Evolutionary conservation across 352 stramenopile species (phyloP), one percentile per base, ranked within the genome.

Genomic region (Pythium phragmitis): DNA sequence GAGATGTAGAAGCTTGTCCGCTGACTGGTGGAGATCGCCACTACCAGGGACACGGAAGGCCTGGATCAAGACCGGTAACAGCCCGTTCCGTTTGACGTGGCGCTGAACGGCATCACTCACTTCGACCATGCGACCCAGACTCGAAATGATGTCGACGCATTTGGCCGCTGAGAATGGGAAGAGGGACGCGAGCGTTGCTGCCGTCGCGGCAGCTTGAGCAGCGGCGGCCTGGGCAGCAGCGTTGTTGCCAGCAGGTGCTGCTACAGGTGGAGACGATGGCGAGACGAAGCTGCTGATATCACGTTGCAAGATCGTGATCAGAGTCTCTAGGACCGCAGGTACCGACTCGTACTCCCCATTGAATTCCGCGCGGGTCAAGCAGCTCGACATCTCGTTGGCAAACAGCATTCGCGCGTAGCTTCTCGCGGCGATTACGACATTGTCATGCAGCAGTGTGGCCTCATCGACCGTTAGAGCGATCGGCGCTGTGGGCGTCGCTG

Each of bases 1-100:
- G 4, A 88, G 37, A 49, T 91, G 79, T 4, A 91, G 65, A 11
- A 91, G 50, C 33, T 87, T 91, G 45, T 91, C 82, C 2, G 69
- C 68, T 0, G 80, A 73, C 69, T 91, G 82, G 45, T 83, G 65
- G 5, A 89, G 68, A 2, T 63, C 46, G 4, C 57, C n/a, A 5
- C 74, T 61, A 0, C 69, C 39, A 6, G 70, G 58, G 8, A 88
- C 42, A 7, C 72, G 75, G 52, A 80, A 79, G 16, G 65, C 80
- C 36, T 86, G 72, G 2, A 91, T 13, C 4, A 86, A 51, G 2
- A 83, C 28, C 0, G 69, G 60, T 1, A 89, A 39, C 3, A 86
- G 14, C 0, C 74, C 77, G 5, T 72, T 65, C 21, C 47, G 11
- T 23, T 83, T 85, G 6, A 70, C 67, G 13, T 76, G 60, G 1